Evolutionary conservation across 805 yeast genomes (phyloP).

Genomic region (Lachancea kluyveri): DNA sequence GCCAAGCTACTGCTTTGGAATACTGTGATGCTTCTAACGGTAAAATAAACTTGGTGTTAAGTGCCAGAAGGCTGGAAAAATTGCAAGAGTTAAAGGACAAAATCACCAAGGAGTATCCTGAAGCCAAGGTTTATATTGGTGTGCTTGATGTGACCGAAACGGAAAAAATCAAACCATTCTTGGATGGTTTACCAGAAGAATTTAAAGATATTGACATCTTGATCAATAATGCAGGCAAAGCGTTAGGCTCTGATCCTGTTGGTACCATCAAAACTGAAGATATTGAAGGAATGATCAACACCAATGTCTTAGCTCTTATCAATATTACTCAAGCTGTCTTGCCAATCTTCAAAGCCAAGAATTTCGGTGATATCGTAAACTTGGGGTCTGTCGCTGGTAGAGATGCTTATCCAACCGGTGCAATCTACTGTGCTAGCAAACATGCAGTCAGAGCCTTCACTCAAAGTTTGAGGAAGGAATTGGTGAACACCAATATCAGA

Average conservation of each 20-base stretch:
- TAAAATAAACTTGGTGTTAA: constrained; percentile 57
- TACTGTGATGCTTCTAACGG: constrained; percentile 75
- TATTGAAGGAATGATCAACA: constrained; percentile 68
- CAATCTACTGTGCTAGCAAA: constrained; percentile 71
- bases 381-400: constrained; percentile 76
- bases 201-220: constrained; percentile 61
- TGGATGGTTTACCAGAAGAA: constrained; percentile 48
- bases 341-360: constrained; percentile 61
- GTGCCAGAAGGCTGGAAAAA: constrained; percentile 72
- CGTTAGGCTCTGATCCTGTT: constrained; percentile 70
- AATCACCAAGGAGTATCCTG: constrained; percentile 42
- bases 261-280: constrained; percentile 64
- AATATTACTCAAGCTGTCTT: constrained; percentile 76
- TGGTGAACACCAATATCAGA: constrained; percentile 61
- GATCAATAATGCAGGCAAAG: constrained; percentile 74
- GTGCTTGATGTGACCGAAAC: constrained; percentile 53
- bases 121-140: constrained; percentile 39
- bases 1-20: constrained; percentile 84
- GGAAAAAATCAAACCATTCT: constrained; percentile 45
- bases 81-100: constrained; percentile 43
- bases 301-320: constrained; percentile 84
- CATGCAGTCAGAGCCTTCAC: constrained; percentile 69
- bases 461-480: constrained; percentile 67
- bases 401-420: constrained; percentile 74
- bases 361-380: constrained; percentile 68